Conservation (phyloP, 148 eudicot genomes). For the Rhododendron ovatum region DNA sequence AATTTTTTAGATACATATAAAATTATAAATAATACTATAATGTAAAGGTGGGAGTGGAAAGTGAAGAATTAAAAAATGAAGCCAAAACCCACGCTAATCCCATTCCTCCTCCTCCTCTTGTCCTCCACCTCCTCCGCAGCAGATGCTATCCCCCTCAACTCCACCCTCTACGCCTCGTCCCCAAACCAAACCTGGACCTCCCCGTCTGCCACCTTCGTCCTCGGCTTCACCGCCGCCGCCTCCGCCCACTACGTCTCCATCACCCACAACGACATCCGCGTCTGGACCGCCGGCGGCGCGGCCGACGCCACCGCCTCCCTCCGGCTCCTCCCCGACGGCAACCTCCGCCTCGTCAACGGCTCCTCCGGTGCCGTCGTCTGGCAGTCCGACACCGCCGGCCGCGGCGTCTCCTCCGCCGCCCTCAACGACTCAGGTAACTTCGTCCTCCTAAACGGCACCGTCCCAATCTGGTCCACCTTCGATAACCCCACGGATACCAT, state of each 20-base stretch:
- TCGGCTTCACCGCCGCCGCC: constrained; percentile 37
- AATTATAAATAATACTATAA: no score
- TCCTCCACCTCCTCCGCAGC: constrained; percentile 17
- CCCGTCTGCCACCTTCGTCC: constrained; percentile 41
- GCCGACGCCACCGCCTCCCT: constrained; percentile 39
- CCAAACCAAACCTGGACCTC: constrained; percentile 52
- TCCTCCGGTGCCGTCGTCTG: constrained; percentile 36
- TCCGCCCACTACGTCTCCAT: constrained; percentile 43
- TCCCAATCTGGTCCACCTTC: constrained; percentile 54
- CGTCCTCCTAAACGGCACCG: constrained; percentile 39
- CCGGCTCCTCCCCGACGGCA: constrained; percentile 17
- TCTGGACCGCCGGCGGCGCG: constrained; percentile 49
- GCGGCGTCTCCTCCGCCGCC: constrained; percentile 42
- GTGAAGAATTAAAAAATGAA: no score
- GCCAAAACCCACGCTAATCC: no score
- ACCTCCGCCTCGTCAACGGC: constrained; percentile 15
- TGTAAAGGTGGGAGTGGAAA: no score
- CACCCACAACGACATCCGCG: constrained; percentile 38
- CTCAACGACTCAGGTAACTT: constrained; percentile 62
- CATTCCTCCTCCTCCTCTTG: neutral
- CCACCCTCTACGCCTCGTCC: constrained; percentile 41
- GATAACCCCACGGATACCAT: constrained; percentile 65
- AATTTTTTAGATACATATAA: no score
- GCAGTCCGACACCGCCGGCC: constrained; percentile 50
- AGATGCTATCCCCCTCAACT: constrained; percentile 30